Conservation (phyloP, 495 filamentous ascomycete species). For the Polyplosphaeria fusca region DNA sequence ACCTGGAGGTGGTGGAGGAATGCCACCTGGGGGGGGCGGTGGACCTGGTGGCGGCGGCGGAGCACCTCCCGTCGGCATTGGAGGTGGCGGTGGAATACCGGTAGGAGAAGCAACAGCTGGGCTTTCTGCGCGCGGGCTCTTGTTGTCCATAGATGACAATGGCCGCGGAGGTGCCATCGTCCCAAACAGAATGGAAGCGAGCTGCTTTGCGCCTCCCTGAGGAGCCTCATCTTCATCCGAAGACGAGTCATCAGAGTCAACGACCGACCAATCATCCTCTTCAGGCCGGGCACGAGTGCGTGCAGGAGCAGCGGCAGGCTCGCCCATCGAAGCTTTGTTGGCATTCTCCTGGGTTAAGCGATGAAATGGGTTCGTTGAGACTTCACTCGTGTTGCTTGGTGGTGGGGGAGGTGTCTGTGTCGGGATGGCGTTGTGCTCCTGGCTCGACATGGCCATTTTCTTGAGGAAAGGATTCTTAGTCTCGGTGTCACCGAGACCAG, state of each 20-base stretch:
- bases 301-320: conserved; percentile 37
- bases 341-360: conserved; percentile 64
- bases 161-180: conserved; percentile 95
- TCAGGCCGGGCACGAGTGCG: conserved; percentile 61
- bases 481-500: conserved; percentile 46
- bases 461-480: conserved; percentile 65
- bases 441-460: conserved; percentile 54
- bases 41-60: conserved; percentile 49
- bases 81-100: conserved; percentile 28
- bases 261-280: conserved; percentile 83
- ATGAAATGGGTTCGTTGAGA: conserved; percentile 92
- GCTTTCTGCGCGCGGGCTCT: conserved; percentile 39
- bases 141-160: conserved; percentile 74
- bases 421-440: conserved; percentile 29
- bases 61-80: conserved; percentile 36
- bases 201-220: conserved; percentile 77
- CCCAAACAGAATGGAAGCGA: conserved; percentile 88
- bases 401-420: conserved; percentile 39
- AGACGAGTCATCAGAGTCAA: conserved; percentile 67
- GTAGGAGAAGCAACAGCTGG: conserved; percentile 46
- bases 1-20: conserved; percentile 44
- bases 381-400: conserved; percentile 42
- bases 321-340: conserved; percentile 27
- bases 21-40: conserved; percentile 50
- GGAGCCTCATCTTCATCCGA: conserved; percentile 66